These are phyloP conservation scores for Phytophthora megakarya DNA, from an alignment of 352 stramenopile genomes.

Conservation along the genomic window DNA sequence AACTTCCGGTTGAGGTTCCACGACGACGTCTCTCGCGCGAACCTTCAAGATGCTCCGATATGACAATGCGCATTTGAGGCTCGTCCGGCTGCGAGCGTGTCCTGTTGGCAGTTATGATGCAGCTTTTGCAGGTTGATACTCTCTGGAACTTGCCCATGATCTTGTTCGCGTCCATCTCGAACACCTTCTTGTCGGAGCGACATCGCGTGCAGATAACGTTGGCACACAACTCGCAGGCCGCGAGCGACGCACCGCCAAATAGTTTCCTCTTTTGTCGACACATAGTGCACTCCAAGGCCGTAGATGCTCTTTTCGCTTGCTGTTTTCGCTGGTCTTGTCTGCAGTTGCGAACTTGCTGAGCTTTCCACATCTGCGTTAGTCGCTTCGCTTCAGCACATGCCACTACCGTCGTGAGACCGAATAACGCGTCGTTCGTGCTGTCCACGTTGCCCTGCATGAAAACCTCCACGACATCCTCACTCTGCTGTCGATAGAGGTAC, in stretches of 20 bases:
- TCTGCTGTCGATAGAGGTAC: slow-evolving; percentile 55
- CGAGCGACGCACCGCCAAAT: slow-evolving; percentile 33
- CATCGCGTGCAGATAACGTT: slow-evolving; percentile 38
- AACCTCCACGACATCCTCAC: slow-evolving; percentile 50
- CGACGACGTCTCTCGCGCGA: slow-evolving; percentile 14
- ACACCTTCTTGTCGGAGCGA: slow-evolving; percentile 39
- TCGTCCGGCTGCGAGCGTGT: slow-evolving; percentile 17
- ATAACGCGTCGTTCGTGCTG: slow-evolving; percentile 38
- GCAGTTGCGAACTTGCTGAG: slow-evolving; percentile 9
- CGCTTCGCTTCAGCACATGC: slow-evolving; percentile 54
- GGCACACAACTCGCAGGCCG: slow-evolving; percentile 39
- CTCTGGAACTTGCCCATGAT: slow-evolving; percentile 25
- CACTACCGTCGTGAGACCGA: slow-evolving; percentile 41
- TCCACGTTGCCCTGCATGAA: slow-evolving; percentile 51
- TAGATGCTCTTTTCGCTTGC: slow-evolving; percentile 10
- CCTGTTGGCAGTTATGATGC: slow-evolving; percentile 28
- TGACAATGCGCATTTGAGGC: slow-evolving; percentile 22
- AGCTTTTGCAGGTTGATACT: slow-evolving; percentile 31
- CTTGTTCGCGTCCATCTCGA: slow-evolving; percentile 31
- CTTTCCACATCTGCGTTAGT: slow-evolving; percentile 46
- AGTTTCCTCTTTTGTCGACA: slow-evolving; percentile 44
- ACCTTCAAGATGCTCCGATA: slow-evolving; percentile 27
- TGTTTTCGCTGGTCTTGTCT: slow-evolving; percentile 26
- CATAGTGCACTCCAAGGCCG: slow-evolving; percentile 39
- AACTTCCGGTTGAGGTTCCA: slow-evolving; percentile 11